Evolutionary conservation across 2,329 filamentous ascomycete species (phyloP).

Genomic region (Diaporthe destruens): DNA sequence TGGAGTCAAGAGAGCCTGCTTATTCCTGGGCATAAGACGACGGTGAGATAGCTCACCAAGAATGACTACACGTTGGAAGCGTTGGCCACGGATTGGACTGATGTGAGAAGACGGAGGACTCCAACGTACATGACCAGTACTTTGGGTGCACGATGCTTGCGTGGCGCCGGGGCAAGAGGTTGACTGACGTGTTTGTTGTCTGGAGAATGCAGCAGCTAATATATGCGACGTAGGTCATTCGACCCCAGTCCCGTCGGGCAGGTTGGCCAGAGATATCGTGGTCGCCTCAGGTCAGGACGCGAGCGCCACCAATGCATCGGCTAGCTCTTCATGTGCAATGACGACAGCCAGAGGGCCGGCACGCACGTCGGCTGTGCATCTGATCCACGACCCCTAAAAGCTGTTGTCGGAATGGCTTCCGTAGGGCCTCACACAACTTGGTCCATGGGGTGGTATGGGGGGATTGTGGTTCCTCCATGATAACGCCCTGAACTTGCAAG

Average conservation of each 20-base stretch:
- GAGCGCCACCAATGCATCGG: constrained; percentile 19
- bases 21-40: background rate
- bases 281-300: constrained; percentile 12
- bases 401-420: background rate
- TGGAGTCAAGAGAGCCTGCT: background rate
- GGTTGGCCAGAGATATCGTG: constrained; percentile 6
- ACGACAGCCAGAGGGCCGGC: constrained; percentile 10
- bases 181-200: background rate
- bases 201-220: background rate
- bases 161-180: background rate
- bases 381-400: background rate
- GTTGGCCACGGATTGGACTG: background rate
- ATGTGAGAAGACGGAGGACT: background rate
- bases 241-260: background rate
- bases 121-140: background rate
- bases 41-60: background rate
- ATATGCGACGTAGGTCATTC: background rate
- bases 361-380: background rate
- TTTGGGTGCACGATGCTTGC: background rate
- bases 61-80: background rate
- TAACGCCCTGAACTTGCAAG: constrained; percentile 6
- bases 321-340: constrained; percentile 27
- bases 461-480: background rate
- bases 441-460: background rate
- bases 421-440: constrained; percentile 2